Base-by-base conservation (phyloP, 2,329 filamentous ascomycete genomes). In the Aspergillus jensenii region DNA sequence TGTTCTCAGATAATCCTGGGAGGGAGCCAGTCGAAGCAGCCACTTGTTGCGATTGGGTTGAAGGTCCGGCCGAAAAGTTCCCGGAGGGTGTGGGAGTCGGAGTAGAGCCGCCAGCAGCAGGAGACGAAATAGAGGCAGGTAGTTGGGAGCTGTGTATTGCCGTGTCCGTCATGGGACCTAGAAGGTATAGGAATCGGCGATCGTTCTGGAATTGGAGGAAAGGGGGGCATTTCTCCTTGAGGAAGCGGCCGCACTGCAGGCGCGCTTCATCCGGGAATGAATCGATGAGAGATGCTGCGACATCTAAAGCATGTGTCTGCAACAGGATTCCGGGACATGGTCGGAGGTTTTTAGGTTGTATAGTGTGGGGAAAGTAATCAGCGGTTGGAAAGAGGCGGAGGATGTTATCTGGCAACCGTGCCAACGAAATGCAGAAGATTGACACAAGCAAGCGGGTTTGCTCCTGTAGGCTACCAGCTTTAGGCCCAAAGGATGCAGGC, bases 281-380 rank as follows among this genome's bases (percentile, higher is more conserved):
- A 56, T 81, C 79, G 31, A 78, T 70, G 4, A 80, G 67, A 11
- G 74, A 73, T 9, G 77, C 73, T 11, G 78, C 77, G 14, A 79
- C 75, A 58, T 81, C 78, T 14, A 79, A 66, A 12, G 77, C 72
- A 41, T 78, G 74, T 6, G 74, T 73, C 57, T 76, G 74, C 14
- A 76, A 63, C 37, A 71, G 62, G 6, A 71, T 71, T 8, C 70
- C 72, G 19, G 70, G 69, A 25, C 68, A 71, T 14, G 69, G 67
- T 11, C 65, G 65, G 47, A 64, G 64, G 11, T 64, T 61, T 47
- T 67, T 65, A 25, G 59, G 49, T 21, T 60, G 60, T n/a, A 60
- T 59, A 7, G 65, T 59, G 21, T 63, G 68, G 21, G 68, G 68
- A 49, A 69, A 72, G 51, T 70, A 71, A 40, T 71, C 65, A 6